Conservation (phyloP, 139 green algal species). For the Chlorella sorokiniana region DNA sequence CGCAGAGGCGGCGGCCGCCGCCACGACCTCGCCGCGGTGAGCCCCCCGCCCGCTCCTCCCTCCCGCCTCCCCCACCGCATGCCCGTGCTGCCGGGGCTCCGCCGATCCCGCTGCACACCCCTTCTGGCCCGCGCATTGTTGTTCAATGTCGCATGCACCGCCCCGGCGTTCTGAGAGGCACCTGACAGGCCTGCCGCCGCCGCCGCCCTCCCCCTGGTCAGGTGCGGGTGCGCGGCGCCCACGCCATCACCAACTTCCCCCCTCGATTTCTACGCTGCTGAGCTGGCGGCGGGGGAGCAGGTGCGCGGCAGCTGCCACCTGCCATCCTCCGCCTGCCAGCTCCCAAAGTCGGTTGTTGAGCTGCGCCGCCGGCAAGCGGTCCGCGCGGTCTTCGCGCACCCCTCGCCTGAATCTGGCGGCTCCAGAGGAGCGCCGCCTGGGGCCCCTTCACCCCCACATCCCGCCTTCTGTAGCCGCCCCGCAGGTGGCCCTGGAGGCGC, state of each 20-base stretch:
- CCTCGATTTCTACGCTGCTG: background rate
- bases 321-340: too few relatives aligned
- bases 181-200: too few relatives aligned
- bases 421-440: background rate
- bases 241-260: constrained; percentile 2
- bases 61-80: too few relatives aligned
- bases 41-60: too few relatives aligned
- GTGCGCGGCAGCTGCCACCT: too few relatives aligned
- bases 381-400: background rate
- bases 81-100: too few relatives aligned
- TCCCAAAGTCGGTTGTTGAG: background rate
- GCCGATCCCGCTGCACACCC: too few relatives aligned
- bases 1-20: background rate
- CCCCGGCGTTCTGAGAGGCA: too few relatives aligned
- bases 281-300: background rate
- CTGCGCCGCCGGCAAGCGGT: background rate
- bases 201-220: too few relatives aligned
- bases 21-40: background rate
- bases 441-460: too few relatives aligned
- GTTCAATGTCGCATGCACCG: too few relatives aligned
- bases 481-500: background rate
- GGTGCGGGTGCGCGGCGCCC: background rate
- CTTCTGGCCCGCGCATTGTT: too few relatives aligned
- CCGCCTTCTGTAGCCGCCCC: background rate
- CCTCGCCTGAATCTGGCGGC: background rate